Percentiles rank a stretch among this genome's conserved stretches.
phyloP scores from a whole-genome alignment of 2,329 filamentous ascomycete species.

The Trichoderma arundinaceum region DNA sequence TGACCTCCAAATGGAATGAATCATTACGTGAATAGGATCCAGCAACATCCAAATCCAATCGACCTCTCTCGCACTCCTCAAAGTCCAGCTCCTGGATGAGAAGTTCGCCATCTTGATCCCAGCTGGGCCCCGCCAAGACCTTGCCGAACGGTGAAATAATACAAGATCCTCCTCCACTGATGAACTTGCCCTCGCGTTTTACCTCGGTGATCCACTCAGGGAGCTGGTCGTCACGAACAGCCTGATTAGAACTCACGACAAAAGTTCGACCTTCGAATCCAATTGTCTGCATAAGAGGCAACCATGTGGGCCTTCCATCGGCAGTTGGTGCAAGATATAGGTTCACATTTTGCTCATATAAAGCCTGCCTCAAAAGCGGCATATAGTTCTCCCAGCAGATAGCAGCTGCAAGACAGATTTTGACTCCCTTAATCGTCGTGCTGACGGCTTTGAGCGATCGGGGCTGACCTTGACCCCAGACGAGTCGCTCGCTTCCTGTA shows the following conservation, averaged over 20 bases:
- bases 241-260: constrained; percentile 15
- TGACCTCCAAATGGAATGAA: constrained; percentile 17
- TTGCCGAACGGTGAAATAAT: constrained; percentile 18
- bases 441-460: background rate
- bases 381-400: constrained; percentile 24
- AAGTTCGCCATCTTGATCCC: constrained; percentile 14
- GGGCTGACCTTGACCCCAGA: constrained; percentile 16
- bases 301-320: constrained; percentile 4
- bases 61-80: constrained; percentile 17
- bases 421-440: constrained; percentile 4
- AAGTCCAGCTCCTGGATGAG: constrained; percentile 18
- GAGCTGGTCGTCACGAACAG: constrained; percentile 6
- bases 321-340: constrained; percentile 14
- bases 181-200: constrained; percentile 12
- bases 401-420: constrained; percentile 13
- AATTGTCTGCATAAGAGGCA: constrained; percentile 21
- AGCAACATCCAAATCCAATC: constrained; percentile 20
- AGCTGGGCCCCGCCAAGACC: constrained; percentile 2
- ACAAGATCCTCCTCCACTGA: constrained; percentile 13
- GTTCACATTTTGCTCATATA: constrained; percentile 12
- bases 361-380: constrained; percentile 4
- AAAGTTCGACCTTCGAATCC: constrained; percentile 16
- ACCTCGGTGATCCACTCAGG: constrained; percentile 18
- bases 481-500: background rate
- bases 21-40: constrained; percentile 27